Conservation (phyloP, 2,329 filamentous ascomycete genomes). For the Parastagonospora avenae region DNA sequence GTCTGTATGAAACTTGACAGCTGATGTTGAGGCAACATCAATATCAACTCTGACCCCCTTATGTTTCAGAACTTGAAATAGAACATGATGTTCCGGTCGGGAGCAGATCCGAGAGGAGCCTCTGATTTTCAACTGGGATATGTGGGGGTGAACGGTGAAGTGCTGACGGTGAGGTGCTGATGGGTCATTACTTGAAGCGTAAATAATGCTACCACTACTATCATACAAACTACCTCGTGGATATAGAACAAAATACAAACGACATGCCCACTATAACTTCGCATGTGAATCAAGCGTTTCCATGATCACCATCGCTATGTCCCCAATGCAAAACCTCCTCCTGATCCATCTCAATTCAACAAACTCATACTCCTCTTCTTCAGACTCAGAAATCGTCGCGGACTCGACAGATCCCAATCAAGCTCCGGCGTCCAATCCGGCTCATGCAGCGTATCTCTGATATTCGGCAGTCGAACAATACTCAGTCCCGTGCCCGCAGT, state of each 20-base stretch:
- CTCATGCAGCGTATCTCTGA: slow-evolving; percentile 22
- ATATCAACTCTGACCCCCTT: not conserved
- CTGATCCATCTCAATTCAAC: not conserved
- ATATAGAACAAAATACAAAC: no score
- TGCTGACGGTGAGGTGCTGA: no score
- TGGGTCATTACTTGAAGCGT: no score
- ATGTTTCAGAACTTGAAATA: slow-evolving; percentile 4
- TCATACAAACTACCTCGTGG: no score
- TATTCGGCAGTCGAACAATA: slow-evolving; percentile 19
- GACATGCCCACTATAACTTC: no score
- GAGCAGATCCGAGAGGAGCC: not conserved
- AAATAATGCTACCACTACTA: no score
- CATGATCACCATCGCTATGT: no score
- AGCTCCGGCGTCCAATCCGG: slow-evolving; percentile 21
- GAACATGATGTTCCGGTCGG: not conserved
- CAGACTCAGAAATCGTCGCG: slow-evolving; percentile 22
- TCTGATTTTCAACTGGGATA: no score
- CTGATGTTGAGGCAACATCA: not conserved
- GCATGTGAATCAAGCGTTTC: no score
- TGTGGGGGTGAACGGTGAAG: no score
- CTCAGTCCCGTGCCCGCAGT: slow-evolving; percentile 9
- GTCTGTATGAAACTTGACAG: slow-evolving; percentile 3
- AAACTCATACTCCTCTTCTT: slow-evolving; percentile 20
- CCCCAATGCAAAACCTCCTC: no score
- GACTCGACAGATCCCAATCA: slow-evolving; percentile 25